These are phyloP conservation scores for Penicillium ucsense DNA, from an alignment of 495 filamentous ascomycete genomes.

Conservation along the genomic window DNA sequence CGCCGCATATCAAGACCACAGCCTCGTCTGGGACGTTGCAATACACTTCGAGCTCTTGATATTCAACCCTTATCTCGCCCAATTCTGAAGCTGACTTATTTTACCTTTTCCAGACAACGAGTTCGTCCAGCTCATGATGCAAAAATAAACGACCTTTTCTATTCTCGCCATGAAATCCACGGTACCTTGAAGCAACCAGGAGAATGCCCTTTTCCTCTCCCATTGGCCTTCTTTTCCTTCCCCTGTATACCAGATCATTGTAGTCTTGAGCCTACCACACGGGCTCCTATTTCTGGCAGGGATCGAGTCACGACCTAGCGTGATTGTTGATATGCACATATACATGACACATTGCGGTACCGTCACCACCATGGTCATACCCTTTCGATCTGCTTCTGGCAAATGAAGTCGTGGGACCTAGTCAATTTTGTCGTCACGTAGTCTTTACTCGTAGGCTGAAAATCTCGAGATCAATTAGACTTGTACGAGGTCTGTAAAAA, in stretches of 20 bases:
- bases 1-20: neutral
- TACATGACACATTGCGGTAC: too few relatives aligned
- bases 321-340: conserved; percentile 19
- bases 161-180: conserved; percentile 16
- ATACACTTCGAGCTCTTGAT: too few relatives aligned
- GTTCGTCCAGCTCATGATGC: conserved; percentile 99
- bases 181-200: conserved; percentile 8
- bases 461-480: too few relatives aligned
- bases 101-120: conserved; percentile 69
- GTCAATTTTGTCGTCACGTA: too few relatives aligned
- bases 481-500: too few relatives aligned
- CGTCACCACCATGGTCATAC: too few relatives aligned
- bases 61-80: neutral
- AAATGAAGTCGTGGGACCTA: too few relatives aligned
- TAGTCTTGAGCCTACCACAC: conserved; percentile 23
- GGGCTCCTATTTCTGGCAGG: conserved; percentile 15
- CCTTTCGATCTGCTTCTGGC: too few relatives aligned
- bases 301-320: conserved; percentile 23
- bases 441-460: too few relatives aligned
- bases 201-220: conserved; percentile 11
- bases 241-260: conserved; percentile 11
- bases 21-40: too few relatives aligned
- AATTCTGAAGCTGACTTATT: conserved; percentile 2
- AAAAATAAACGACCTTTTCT: conserved; percentile 61
- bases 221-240: conserved; percentile 9